Conservation (phyloP, 306 rosid species). For the Fagus crenata region DNA sequence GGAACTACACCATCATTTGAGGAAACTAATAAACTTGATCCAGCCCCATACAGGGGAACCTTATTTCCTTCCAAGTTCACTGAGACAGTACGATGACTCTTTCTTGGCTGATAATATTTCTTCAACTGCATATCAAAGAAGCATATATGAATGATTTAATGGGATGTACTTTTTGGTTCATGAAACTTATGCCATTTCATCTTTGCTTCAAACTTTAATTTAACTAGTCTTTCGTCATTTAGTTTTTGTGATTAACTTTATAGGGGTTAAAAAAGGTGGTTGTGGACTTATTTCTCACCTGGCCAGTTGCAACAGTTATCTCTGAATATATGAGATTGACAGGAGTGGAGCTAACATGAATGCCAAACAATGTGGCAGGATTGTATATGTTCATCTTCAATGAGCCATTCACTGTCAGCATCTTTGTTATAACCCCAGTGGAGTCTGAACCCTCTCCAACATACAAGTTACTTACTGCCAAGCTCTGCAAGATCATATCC, state of each 20-base stretch:
- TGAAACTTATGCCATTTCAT: not conserved
- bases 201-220: not conserved
- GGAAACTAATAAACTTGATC: constrained; percentile 46
- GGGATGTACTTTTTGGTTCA: not conserved
- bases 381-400: constrained; percentile 65
- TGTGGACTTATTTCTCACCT: constrained; percentile 41
- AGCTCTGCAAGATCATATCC: constrained; percentile 57
- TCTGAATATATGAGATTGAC: constrained; percentile 69
- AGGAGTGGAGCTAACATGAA: constrained; percentile 75
- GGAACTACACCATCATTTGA: constrained; percentile 53
- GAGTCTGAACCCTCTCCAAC: constrained; percentile 79
- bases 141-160: not conserved
- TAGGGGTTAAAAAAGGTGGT: not conserved
- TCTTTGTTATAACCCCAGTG: constrained; percentile 79
- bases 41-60: constrained; percentile 91
- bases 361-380: constrained; percentile 89
- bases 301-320: constrained; percentile 77
- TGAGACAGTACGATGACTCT: constrained; percentile 51
- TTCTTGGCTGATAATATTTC: constrained; percentile 85
- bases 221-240: not conserved
- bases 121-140: constrained; percentile 51
- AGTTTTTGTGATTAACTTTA: not conserved
- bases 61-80: constrained; percentile 59
- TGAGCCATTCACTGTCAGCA: constrained; percentile 78
- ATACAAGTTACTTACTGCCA: constrained; percentile 62